Conservation (phyloP, 2,329 filamentous ascomycete genomes). For the Aspergillus sergii region DNA sequence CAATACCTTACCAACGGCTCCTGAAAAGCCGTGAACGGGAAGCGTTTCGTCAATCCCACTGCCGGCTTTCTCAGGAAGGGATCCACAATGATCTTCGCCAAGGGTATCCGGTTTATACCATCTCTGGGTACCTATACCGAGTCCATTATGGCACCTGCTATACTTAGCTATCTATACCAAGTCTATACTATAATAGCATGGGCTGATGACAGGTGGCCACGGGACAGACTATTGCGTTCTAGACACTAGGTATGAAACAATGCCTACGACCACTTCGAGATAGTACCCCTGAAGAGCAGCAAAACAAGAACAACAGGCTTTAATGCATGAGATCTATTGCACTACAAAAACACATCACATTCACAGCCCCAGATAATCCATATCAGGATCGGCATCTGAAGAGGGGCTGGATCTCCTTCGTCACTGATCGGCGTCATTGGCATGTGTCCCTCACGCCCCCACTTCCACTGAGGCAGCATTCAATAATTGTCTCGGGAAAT, state of each 20-base stretch:
- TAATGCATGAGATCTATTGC: neutral
- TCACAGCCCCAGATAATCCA: too few relatives aligned
- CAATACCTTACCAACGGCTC: neutral
- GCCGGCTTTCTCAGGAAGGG: neutral
- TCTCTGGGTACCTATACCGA: neutral
- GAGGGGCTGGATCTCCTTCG: neutral
- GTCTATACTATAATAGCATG: neutral
- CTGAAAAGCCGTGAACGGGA: neutral
- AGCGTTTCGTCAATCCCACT: neutral
- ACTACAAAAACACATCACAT: neutral
- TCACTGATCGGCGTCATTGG: neutral
- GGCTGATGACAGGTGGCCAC: neutral
- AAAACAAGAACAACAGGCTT: neutral
- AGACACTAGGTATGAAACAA: neutral
- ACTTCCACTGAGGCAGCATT: neutral
- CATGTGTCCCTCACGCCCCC: neutral
- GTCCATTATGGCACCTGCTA: neutral
- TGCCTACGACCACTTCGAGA: neutral
- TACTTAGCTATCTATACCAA: neutral
- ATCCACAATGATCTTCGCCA: neutral
- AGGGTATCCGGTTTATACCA: neutral
- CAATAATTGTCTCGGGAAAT: conserved; percentile 28
- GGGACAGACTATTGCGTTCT: neutral
- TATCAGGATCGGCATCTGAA: neutral
- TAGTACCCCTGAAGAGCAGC: neutral